Evolutionary conservation across 1,284 basidiomycete genomes (phyloP).

Genomic region (Takashimella koratensis): DNA sequence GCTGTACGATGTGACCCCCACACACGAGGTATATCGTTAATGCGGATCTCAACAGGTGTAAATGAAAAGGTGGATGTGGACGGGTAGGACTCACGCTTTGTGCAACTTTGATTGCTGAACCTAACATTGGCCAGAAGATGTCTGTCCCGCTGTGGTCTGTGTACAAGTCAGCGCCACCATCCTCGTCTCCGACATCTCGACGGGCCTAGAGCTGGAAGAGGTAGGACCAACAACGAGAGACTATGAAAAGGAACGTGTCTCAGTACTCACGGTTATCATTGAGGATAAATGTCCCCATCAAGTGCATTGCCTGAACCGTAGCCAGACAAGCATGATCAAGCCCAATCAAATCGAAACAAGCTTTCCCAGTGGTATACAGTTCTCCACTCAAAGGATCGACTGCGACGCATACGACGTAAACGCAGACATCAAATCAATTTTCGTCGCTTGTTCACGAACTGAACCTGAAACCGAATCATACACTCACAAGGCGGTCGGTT

Average conservation of each 20-base stretch:
- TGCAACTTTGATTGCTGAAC: slow-evolving; percentile 38
- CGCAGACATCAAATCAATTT: too few species aligned
- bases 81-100: slow-evolving; percentile 28
- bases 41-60: too few species aligned
- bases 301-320: slow-evolving; percentile 40
- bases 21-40: too few species aligned
- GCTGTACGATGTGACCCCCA: slow-evolving; percentile 22
- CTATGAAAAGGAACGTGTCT: too few species aligned
- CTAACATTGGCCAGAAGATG: slow-evolving; percentile 44
- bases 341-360: slow-evolving; percentile 34
- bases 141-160: slow-evolving; percentile 34
- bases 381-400: slow-evolving; percentile 32
- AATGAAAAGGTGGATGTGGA: too few species aligned
- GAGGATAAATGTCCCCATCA: slow-evolving; percentile 42
- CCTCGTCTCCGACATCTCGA: too few species aligned
- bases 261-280: slow-evolving; percentile 35
- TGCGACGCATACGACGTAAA: too few species aligned
- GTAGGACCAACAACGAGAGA: too few species aligned
- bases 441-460: too few species aligned
- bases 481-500: slow-evolving; percentile 32
- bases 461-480: too few species aligned
- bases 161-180: neutral
- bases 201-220: too few species aligned
- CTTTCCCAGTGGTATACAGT: slow-evolving; percentile 37
- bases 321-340: slow-evolving; percentile 37